Base-by-base conservation (phyloP, 2,329 filamentous ascomycete genomes). In the Stagonosporopsis chrysanthemi region DNA sequence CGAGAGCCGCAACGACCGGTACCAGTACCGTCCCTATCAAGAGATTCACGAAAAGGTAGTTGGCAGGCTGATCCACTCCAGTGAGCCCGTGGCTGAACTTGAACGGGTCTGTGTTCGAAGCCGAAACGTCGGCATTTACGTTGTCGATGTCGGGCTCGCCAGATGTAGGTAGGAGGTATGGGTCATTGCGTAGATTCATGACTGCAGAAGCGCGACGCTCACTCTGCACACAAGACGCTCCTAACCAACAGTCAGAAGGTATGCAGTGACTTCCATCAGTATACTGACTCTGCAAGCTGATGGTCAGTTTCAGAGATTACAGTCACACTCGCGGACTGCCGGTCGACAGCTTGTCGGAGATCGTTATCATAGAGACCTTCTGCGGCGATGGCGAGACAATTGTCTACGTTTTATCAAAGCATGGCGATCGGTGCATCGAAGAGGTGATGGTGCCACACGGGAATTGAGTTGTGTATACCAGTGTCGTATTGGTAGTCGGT, bases 61-160 rank as follows among this genome's bases (percentile, higher is more conserved):
- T 81, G 12, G 68, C 60, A 15, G 63, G 61, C 57, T 81, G 79
- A 56, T 80, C 67, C 31, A 81, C 79, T 17, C 80, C 80, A 22
- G 64, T 65, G 5, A 82, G 70, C 38, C 79, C 79, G 60, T 79
- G 74, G 49, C 73, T 71, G 49, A 67, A 76, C 19, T 62, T 64
- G 56, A 72, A 70, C 8, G 67, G 68, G 38, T 72, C 67, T 17
- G 12, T 15, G 29, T 58, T 60, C 31, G 48, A 50, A 7, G 15
- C 7, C 6, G 62, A 58, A 15, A 42, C 29, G 17, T 58, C 43
- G 11, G 53, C 53, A n/a, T 58, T 51, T 22, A 57, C 44, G 29
- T 58, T 43, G 31, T 61, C 35, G 12, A 63, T 40, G n/a, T 54
- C 26, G 6, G 55, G 46, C 14, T 47, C 48, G 7, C 1, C 15